A percentile compares a stretch with the other conserved stretches of the same genome.
These are phyloP conservation scores for Aspergillus ellipticus DNA, from an alignment of 495 filamentous ascomycete genomes.

Conservation along the genomic window DNA sequence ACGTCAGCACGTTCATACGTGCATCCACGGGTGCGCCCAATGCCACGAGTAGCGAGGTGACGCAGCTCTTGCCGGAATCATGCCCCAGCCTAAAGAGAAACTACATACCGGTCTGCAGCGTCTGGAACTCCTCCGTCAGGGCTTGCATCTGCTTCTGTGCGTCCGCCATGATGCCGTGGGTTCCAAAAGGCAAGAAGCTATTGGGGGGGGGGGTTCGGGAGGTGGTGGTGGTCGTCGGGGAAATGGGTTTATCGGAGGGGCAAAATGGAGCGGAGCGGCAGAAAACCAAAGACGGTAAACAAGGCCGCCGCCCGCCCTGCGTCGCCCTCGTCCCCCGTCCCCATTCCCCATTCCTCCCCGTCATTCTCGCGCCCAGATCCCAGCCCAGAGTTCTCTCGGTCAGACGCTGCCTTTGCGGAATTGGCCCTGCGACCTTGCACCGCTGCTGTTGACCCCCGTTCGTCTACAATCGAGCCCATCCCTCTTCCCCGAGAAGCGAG, in stretches of 20 bases:
- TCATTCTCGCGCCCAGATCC: neutral
- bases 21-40: neutral
- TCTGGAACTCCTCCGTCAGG: conserved; percentile 82
- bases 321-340: conserved; percentile 6
- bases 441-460: neutral
- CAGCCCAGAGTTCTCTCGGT: neutral
- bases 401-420: neutral
- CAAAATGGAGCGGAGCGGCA: conserved; percentile 17
- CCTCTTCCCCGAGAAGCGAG: neutral
- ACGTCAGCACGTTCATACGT: neutral
- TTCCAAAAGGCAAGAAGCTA: conserved; percentile 6
- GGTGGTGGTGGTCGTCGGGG: conserved; percentile 12
- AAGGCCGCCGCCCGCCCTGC: conserved; percentile 14
- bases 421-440: neutral
- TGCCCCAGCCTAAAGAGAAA: neutral
- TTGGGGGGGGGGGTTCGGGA: conserved; percentile 21
- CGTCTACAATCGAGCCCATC: neutral
- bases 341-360: conserved; percentile 7
- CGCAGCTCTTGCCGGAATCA: neutral
- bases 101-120: conserved; percentile 70
- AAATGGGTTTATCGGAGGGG: conserved; percentile 13
- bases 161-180: conserved; percentile 43
- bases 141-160: conserved; percentile 66
- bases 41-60: neutral
- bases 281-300: conserved; percentile 15